Evolutionary conservation across 805 yeast genomes (phyloP), one percentile per base, ranked within the genome.

Genomic region (Yueomyces sp.): DNA sequence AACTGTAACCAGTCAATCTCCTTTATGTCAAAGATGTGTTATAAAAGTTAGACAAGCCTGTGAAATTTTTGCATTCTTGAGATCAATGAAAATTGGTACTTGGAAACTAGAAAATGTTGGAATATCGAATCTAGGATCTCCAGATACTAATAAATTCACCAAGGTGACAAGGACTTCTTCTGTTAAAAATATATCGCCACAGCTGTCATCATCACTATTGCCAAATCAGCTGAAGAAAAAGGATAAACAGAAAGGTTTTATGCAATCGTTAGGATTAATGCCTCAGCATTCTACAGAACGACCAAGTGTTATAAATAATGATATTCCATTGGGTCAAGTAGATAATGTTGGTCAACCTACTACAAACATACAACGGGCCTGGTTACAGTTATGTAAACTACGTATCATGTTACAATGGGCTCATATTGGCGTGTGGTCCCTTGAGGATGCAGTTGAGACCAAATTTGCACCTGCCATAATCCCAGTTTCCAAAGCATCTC

Each of bases 361-460:
- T 2, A 55, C 63, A 1, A 62, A 65, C 42, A 56, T 66, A 31
- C 67, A 64, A 45, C 68, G 73, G 45, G 74, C 77, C 7, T 88
- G 94, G 83, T 63, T 71, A 31, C 84, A 79, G 52, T 59, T 79
- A 34, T 64, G 74, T 36, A 72, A 78, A 52, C 67, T 85, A 26
- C 73, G 95, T 43, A 74, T 76, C 38, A 80, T 81, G 55, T 68
- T 88, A 49, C 85, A 81, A 63, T 90, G 94, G 90, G 70, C 94
- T 6, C 77, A 85, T 49, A 60, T 81, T 27, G 96, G 96, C 4
- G 70, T 79, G 31, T 83, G 90, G 88, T 84, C 80, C 45, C 58
- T 63, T 3, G 71, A 66, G 32, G 60, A 57, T 45, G 42, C 59
- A 4, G 42, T 56, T 9, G 41, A 46, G 3, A 40, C 53, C 5